Percentiles rank a stretch among this genome's conserved stretches.
phyloP scores from a whole-genome alignment of 2,329 filamentous ascomycete species.

The Colletotrichum eleusines region DNA sequence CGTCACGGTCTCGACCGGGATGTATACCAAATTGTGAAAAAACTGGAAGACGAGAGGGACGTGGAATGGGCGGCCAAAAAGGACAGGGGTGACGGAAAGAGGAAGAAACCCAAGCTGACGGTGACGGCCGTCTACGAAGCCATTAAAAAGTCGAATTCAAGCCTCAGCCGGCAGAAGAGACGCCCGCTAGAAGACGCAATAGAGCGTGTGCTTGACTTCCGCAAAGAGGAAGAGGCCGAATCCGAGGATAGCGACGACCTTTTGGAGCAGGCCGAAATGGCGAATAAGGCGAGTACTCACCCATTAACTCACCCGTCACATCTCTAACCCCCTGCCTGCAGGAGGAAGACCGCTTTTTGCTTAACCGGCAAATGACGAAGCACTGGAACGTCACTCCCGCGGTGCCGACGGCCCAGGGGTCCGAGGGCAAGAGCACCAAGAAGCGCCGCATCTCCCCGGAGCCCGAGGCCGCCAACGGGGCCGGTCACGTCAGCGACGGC shows the following conservation, averaged over 20 bases:
- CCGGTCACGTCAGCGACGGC: conserved; percentile 33
- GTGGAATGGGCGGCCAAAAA: conserved; percentile 51
- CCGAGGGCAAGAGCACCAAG: conserved; percentile 45
- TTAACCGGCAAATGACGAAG: conserved; percentile 58
- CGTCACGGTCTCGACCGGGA: conserved; percentile 73
- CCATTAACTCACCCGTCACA: neutral
- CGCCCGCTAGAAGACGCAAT: conserved; percentile 86
- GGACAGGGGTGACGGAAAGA: conserved; percentile 61
- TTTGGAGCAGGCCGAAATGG: conserved; percentile 50
- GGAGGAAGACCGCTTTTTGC: conserved; percentile 53
- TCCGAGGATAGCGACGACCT: conserved; percentile 66
- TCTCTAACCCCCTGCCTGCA: conserved; percentile 14
- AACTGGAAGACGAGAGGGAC: conserved; percentile 76
- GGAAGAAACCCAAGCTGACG: conserved; percentile 57
- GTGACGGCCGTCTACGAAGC: conserved; percentile 73
- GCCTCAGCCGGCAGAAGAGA: conserved; percentile 84
- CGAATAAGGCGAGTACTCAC: conserved; percentile 40
- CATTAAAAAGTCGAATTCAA: conserved; percentile 89
- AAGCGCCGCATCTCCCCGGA: conserved; percentile 42
- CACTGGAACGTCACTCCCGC: conserved; percentile 50
- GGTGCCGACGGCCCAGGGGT: conserved; percentile 33
- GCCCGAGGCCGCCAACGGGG: conserved; percentile 36
- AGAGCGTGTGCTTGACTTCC: conserved; percentile 80
- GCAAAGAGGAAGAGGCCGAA: conserved; percentile 73
- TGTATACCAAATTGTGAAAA: conserved; percentile 83